Evolutionary conservation across 2,329 filamentous ascomycete genomes (phyloP).

Genomic region (Aspergillus sergii): DNA sequence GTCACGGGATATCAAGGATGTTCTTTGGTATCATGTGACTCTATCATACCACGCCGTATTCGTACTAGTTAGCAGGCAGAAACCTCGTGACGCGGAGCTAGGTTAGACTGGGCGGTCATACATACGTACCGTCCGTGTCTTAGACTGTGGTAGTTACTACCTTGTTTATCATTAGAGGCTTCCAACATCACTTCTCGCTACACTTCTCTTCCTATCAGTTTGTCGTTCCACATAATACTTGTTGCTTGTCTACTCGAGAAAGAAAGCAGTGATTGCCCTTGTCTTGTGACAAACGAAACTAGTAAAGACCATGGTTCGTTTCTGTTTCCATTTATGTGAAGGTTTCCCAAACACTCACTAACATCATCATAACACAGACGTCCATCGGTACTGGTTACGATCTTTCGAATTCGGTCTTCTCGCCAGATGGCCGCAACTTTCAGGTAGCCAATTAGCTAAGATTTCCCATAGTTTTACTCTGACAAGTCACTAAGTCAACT

Average conservation of each 20-base stretch:
- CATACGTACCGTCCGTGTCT: not conserved
- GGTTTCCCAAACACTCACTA: conserved; percentile 17
- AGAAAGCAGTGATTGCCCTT: not conserved
- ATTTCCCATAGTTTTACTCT: not conserved
- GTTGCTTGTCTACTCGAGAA: not conserved
- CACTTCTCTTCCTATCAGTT: not conserved
- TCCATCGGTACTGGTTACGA: conserved; percentile 99
- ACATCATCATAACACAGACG: conserved; percentile 62
- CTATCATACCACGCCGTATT: not conserved
- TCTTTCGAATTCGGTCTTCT: conserved; percentile 99
- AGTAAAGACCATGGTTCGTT: conserved; percentile 25
- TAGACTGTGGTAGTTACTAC: not conserved
- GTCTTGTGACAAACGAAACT: not conserved
- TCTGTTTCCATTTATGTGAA: conserved; percentile 13
- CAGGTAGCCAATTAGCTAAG: conserved; percentile 62
- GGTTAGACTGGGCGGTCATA: not conserved
- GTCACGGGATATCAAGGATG: not conserved
- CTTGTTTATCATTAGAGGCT: not conserved
- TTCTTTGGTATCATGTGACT: not conserved
- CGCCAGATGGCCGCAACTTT: conserved; percentile 97
- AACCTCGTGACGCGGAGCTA: conserved; percentile 35
- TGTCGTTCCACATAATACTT: not conserved
- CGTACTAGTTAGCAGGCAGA: conserved; percentile 21
- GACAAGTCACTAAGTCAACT: conserved; percentile 17
- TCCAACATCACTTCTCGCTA: not conserved